Percentiles rank a stretch among this genome's conserved stretches.
Evolutionary conservation across 176 grass and related monocot species (phyloP).

Genomic region (Musa acuminata): DNA sequence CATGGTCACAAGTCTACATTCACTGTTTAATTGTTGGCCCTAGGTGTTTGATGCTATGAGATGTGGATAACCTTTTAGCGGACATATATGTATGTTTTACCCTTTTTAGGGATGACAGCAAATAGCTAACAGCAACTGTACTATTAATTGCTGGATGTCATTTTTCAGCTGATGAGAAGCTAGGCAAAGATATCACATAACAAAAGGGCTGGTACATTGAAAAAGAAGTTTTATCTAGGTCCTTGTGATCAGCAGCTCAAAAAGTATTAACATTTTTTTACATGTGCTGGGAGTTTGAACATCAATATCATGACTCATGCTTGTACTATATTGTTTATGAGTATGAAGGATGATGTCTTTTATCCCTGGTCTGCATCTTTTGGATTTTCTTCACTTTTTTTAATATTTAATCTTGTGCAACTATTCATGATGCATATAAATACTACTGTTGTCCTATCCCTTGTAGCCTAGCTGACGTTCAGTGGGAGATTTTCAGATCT

Average conservation of each 20-base stretch:
- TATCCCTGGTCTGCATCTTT: not conserved
- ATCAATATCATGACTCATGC: not conserved
- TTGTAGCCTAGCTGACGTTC: not conserved
- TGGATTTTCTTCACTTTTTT: not conserved
- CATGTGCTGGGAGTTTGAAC: not conserved
- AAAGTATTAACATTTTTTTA: not conserved
- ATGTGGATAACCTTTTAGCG: not conserved
- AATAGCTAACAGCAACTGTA: not conserved
- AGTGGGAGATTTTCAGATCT: too few relatives aligned
- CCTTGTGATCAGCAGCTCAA: not conserved
- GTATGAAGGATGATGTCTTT: not conserved
- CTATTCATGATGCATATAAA: too few relatives aligned
- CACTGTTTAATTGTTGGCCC: too few relatives aligned
- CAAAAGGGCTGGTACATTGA: not conserved
- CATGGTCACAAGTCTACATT: too few relatives aligned
- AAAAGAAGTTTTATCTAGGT: not conserved
- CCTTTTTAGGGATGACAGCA: not conserved
- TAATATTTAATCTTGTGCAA: too few relatives aligned
- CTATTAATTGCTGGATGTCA: not conserved
- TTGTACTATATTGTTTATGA: not conserved
- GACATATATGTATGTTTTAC: not conserved
- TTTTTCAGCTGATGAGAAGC: not conserved
- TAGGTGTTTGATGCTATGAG: not conserved
- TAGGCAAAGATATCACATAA: not conserved
- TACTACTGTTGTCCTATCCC: not conserved